These are phyloP conservation scores for Neurospora cerealis DNA, from an alignment of 495 filamentous ascomycete genomes.

Conservation along the genomic window DNA sequence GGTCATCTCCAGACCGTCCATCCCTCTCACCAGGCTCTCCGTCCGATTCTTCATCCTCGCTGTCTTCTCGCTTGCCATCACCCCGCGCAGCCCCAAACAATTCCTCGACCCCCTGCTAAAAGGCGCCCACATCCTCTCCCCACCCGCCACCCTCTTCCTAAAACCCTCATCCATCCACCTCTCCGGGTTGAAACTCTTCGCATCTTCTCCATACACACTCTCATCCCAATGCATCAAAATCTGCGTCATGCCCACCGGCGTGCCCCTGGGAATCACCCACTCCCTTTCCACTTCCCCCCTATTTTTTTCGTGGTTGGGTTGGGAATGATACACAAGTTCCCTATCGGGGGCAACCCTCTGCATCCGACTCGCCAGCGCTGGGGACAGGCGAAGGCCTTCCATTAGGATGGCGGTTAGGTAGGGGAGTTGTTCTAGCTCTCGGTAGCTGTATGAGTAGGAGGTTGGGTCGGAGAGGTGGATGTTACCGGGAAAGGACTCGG, in stretches of 20 bases:
- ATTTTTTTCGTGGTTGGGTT: neutral
- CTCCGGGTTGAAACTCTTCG: conserved; percentile 12
- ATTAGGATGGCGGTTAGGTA: conserved; percentile 26
- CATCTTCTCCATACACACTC: conserved; percentile 9
- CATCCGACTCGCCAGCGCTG: conserved; percentile 25
- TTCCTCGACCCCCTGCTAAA: conserved; percentile 17
- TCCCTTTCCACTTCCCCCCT: conserved; percentile 1
- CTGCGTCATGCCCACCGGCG: conserved; percentile 25
- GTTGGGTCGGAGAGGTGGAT: neutral
- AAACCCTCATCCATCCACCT: conserved; percentile 10
- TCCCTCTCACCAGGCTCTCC: neutral
- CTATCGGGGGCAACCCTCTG: conserved; percentile 26
- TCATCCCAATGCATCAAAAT: conserved; percentile 22
- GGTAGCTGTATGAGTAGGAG: neutral
- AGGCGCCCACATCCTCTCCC: conserved; percentile 13
- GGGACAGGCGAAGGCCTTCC: conserved; percentile 28
- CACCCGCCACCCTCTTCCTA: neutral
- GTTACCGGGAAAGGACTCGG: neutral
- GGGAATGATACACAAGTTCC: conserved; percentile 22
- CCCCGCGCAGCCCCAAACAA: conserved; percentile 17
- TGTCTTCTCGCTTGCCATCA: neutral
- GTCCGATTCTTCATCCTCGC: neutral
- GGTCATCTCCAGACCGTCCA: neutral
- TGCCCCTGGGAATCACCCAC: conserved; percentile 38
- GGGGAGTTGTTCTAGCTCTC: conserved; percentile 22